Base-by-base conservation (phyloP, 2,329 filamentous ascomycete species). In the Hymenoscyphus albidus region DNA sequence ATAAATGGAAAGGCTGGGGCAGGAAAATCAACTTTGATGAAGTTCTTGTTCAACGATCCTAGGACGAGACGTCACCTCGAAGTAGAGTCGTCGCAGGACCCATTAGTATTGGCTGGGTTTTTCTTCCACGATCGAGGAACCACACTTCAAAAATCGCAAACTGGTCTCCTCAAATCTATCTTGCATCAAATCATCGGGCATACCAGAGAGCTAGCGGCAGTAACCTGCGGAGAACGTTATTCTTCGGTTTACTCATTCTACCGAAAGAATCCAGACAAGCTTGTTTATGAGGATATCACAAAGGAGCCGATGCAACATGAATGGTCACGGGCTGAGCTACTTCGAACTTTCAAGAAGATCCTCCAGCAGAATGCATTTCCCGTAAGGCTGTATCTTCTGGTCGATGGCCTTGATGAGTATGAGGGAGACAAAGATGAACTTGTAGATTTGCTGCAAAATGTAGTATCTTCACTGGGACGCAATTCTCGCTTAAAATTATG, bases 41-140 rank as follows among this genome's bases (percentile, higher is more conserved):
- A 58, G n/a, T 67, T 58, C 42, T 57, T 69, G 13, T 59, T 27
- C 44, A n/a, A 61, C 13, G 22, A 59, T 58, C 58, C 14, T 6
- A 55, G 14, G 39, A 58, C 14, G n/a, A 18, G 9, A 12, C 31
- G 6, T 16, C 68, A 77, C 3, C 61, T 64, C 1, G 27, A 39
- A 0, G 78, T 76, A 77, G 68, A 74, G 0, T 69, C 35, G 0
- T 16, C 39, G 10, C n/a, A 22, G 9, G 32, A 27, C 32, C 42
- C 62, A 16, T 40, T 72, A 2, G 58, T 40, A n/a, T 76, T 75
- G 0, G 78, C 78, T 0, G 76, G 74, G 0, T 81, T 78, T 69
- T 82, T 80, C 68, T 80, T 82, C 63, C 81, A 79, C 79, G 79
- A 76, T 2, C 76, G 76, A 22, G 78, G 77, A 6, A 54, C 10